Percentiles rank a stretch among this genome's conserved stretches.
phyloP scores from a whole-genome alignment of 2,329 filamentous ascomycete genomes.

The Zymoseptoria pseudotritici region DNA sequence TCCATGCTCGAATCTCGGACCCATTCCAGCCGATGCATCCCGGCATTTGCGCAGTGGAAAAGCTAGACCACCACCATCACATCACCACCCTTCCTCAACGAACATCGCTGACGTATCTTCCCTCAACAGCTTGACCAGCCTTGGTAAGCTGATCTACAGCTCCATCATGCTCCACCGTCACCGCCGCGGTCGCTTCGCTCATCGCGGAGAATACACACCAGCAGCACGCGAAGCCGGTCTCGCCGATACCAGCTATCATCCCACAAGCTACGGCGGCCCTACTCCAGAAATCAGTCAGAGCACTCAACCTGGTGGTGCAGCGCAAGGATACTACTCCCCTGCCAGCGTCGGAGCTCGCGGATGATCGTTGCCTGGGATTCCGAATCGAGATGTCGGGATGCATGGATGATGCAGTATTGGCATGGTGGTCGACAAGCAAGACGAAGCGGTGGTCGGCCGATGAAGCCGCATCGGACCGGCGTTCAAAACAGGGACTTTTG shows the following conservation, averaged over 20 bases:
- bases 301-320: slow-evolving; percentile 3
- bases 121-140: slow-evolving; percentile 26
- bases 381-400: not conserved
- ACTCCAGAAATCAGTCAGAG: slow-evolving; percentile 6
- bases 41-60: not conserved
- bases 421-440: not conserved
- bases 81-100: not conserved
- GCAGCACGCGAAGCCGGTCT: not conserved
- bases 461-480: not conserved
- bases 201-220: slow-evolving; percentile 17
- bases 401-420: not conserved
- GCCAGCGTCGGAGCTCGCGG: not conserved
- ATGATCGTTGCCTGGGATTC: not conserved
- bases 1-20: not conserved
- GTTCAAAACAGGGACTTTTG: not conserved
- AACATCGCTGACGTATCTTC: not conserved
- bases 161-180: slow-evolving; percentile 30
- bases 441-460: not conserved
- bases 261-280: slow-evolving; percentile 3
- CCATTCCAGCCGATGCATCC: not conserved
- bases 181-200: slow-evolving; percentile 28
- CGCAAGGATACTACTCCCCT: slow-evolving; percentile 8
- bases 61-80: not conserved
- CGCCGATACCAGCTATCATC: not conserved
- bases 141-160: slow-evolving; percentile 36